These are phyloP conservation scores for Neurospora sp. DNA, from an alignment of 495 filamentous ascomycete species.

Conservation along the genomic window DNA sequence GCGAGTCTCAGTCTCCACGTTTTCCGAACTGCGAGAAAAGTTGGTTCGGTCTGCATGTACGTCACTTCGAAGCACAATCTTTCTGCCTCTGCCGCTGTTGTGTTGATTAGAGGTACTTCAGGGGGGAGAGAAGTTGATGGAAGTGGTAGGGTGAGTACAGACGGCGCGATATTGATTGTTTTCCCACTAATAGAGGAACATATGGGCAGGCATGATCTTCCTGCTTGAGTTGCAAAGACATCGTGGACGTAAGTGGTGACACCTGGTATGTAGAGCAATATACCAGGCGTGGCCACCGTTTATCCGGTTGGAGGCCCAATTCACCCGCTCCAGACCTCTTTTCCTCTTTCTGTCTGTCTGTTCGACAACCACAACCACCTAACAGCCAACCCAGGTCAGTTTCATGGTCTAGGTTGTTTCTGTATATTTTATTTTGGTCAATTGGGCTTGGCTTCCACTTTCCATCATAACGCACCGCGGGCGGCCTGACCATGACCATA, in stretches of 20 bases:
- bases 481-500: background rate
- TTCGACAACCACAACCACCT: background rate
- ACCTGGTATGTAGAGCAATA: background rate
- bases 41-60: constrained; percentile 3
- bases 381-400: background rate
- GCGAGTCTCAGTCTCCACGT: background rate
- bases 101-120: background rate
- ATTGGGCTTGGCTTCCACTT: background rate
- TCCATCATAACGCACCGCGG: background rate
- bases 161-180: background rate
- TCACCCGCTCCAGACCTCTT: background rate
- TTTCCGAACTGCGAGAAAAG: background rate
- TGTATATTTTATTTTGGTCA: background rate
- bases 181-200: background rate
- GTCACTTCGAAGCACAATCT: constrained; percentile 1
- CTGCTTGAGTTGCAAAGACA: background rate
- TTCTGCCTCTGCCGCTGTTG: background rate
- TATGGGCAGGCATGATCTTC: constrained; percentile 6
- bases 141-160: background rate
- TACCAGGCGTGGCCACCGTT: constrained; percentile 4
- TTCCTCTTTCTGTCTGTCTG: background rate
- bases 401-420: background rate
- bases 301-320: constrained; percentile 16
- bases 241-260: background rate
- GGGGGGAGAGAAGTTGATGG: background rate